Evolutionary conservation across 768 basidiomycete species (phyloP), one percentile per base, ranked within the genome.

Genomic region (Amanita thiersii): DNA sequence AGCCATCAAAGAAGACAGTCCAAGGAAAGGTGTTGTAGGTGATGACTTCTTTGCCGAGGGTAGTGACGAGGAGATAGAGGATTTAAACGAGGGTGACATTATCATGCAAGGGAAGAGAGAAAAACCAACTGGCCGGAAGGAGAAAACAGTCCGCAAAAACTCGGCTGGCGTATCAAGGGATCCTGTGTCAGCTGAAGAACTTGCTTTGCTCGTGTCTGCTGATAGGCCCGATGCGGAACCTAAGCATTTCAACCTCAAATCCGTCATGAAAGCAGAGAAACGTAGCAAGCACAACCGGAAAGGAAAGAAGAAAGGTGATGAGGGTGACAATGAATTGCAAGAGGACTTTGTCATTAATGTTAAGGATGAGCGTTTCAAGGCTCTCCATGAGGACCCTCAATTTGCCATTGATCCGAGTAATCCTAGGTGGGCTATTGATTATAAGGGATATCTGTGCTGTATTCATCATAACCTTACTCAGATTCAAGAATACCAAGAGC

Each of bases 381-480:
- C 75, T 15, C 55, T 98, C 32, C 86, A 91, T 52, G 89, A 96
- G 51, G 85, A 97, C 54, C 80, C 88, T 52, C 75, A 81, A 23
- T 98, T 88, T 50, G 93, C 94, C 0, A 92, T 99, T 50, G 96
- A 99, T 60, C 94, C 96, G 14, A 86, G 78, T 40, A 87, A 97
- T 63, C 91, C 94, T 57, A 87, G 81, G 94, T 96, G 55, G 49
- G 91, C 72, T 8, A 48, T 24, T 28, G 24, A 38, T 28, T 23
- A 17, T 9, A n/a, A 14, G 42, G 7, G 14, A 14, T 23, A 2
- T 43, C 25, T 10, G 24, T 24, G 7, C 24, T 19, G 39, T 44
- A 43, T 44, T 40, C 49, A 15, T 26, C 45, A 39, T 17, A 19
- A 45, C 24, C 35, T 45, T 14, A 41, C 14, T 15, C 52, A 97